Percentiles rank a stretch among this genome's conserved stretches.
Evolutionary conservation across 495 filamentous ascomycete species (phyloP).

Genomic region (Penicillium atrosanguineum): DNA sequence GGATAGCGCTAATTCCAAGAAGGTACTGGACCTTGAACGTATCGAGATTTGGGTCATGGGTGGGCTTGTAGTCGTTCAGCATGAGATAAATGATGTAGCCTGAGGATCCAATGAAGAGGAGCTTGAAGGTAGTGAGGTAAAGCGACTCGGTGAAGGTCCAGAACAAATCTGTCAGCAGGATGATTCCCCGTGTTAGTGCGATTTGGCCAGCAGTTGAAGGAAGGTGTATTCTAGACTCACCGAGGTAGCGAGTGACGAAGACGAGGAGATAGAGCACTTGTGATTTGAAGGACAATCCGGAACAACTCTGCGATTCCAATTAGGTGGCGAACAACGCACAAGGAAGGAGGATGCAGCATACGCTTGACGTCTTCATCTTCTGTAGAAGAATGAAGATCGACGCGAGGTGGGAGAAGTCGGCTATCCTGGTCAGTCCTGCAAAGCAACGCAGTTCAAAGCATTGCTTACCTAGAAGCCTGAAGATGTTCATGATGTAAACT

Average conservation of each 20-base stretch:
- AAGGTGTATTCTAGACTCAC: constrained; percentile 40
- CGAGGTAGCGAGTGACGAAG: constrained; percentile 89
- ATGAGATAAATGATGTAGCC: constrained; percentile 95
- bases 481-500: constrained; percentile 72
- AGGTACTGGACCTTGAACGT: constrained; percentile 96
- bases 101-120: constrained; percentile 87
- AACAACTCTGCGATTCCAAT: constrained; percentile 68
- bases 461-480: constrained; percentile 74
- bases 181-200: constrained; percentile 1
- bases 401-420: constrained; percentile 89
- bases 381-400: constrained; percentile 93
- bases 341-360: constrained; percentile 37
- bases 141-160: constrained; percentile 74
- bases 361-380: constrained; percentile 91
- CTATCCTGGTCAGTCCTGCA: constrained; percentile 42
- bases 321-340: constrained; percentile 3
- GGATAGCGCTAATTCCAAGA: constrained; percentile 69
- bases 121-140: constrained; percentile 93
- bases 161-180: constrained; percentile 65
- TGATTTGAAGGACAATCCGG: constrained; percentile 97
- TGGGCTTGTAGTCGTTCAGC: constrained; percentile 93
- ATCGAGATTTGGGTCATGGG: constrained; percentile 91
- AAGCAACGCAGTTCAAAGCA: not conserved
- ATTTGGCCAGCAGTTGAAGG: not conserved
- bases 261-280: constrained; percentile 92